Conservation (phyloP, 2,329 filamentous ascomycete species). For the Zasmidium citrigriseum region DNA sequence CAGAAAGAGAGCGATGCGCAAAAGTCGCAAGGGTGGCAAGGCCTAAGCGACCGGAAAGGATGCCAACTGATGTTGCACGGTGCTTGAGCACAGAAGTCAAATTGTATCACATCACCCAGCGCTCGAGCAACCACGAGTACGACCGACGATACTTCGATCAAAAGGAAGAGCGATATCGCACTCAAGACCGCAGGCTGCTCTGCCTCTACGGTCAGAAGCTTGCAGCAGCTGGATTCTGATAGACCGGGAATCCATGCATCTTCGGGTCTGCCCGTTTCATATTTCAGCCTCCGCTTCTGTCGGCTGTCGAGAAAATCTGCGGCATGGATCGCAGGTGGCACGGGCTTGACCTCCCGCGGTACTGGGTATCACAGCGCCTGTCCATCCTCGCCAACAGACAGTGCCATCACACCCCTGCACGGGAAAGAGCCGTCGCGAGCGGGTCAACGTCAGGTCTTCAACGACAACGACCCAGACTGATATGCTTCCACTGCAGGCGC, state of each 20-base stretch:
- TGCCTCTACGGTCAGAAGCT: neutral
- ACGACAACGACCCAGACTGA: neutral
- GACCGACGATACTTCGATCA: neutral
- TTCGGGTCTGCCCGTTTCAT: neutral
- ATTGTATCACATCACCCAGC: conserved; percentile 12
- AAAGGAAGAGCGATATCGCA: neutral
- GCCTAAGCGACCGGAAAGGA: conserved; percentile 4
- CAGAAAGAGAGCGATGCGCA: conserved; percentile 75
- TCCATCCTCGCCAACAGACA: too few relatives aligned
- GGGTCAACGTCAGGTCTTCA: neutral
- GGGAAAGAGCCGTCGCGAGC: neutral
- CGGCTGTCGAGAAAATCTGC: neutral
- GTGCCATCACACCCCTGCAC: too few relatives aligned
- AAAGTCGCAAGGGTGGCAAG: conserved; percentile 28
- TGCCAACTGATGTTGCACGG: conserved; percentile 16
- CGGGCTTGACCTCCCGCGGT: neutral
- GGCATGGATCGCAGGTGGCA: neutral
- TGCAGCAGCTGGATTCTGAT: neutral
- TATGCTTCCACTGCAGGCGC: conserved; percentile 7
- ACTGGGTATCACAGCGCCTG: neutral
- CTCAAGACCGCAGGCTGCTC: neutral
- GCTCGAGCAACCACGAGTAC: conserved; percentile 13
- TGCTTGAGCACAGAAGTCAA: conserved; percentile 11
- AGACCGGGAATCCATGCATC: neutral
- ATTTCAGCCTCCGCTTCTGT: neutral